These are phyloP conservation scores for Trifolium repens DNA, from an alignment of 306 rosid genomes.

Conservation along the genomic window DNA sequence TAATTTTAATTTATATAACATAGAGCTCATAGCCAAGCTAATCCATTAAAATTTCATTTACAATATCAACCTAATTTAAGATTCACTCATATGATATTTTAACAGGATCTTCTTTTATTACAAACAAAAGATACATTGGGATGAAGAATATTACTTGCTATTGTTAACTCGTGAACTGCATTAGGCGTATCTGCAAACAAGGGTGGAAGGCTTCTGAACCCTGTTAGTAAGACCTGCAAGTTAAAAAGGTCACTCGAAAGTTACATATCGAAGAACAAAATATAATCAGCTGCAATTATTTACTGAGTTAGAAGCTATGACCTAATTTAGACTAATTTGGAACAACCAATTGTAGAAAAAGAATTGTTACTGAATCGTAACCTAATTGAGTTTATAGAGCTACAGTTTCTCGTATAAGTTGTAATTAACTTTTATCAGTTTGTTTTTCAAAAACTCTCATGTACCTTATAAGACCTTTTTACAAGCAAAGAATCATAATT, in stretches of 20 bases:
- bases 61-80: constrained; percentile 30
- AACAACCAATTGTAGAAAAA: neutral
- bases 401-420: neutral
- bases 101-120: constrained; percentile 3
- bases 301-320: neutral
- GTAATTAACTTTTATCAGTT: neutral
- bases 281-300: neutral
- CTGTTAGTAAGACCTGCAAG: constrained; percentile 74
- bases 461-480: neutral
- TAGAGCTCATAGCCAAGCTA: constrained; percentile 11
- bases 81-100: constrained; percentile 15
- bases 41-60: constrained; percentile 1
- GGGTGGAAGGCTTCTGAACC: constrained; percentile 91
- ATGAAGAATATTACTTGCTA: constrained; percentile 74
- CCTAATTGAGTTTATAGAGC: neutral
- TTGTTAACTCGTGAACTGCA: constrained; percentile 71
- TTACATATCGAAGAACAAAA: neutral
- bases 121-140: constrained; percentile 15
- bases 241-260: neutral
- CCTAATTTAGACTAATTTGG: neutral
- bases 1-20: constrained; percentile 5
- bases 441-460: neutral
- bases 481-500: neutral
- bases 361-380: neutral
- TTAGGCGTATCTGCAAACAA: constrained; percentile 79